Evolutionary conservation across 1,284 basidiomycete species (phyloP).

Genomic region (Entoloma clypeatum): DNA sequence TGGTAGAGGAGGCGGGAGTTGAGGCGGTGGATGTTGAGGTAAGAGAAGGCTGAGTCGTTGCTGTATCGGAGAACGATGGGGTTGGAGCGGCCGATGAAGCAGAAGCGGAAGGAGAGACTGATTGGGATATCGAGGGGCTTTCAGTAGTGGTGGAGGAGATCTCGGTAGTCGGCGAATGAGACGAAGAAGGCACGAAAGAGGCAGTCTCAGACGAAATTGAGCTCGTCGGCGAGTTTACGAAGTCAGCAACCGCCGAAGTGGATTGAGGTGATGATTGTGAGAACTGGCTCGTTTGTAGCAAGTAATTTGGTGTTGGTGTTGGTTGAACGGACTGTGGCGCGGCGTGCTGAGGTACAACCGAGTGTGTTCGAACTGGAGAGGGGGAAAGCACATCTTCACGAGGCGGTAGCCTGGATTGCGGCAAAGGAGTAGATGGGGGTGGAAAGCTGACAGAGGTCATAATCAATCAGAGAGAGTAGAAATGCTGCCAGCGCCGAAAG

Average conservation of each 20-base stretch:
- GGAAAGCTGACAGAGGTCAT: too few species aligned
- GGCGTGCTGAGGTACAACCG: slow-evolving; percentile 2
- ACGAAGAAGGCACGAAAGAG: slow-evolving; percentile 1
- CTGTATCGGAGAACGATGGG: slow-evolving; percentile 1
- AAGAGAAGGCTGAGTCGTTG: slow-evolving; percentile 11
- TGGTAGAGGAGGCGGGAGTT: slow-evolving; percentile 19
- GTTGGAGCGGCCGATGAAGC: not conserved
- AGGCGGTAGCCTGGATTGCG: slow-evolving; percentile 12
- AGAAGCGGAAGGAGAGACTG: slow-evolving; percentile 2
- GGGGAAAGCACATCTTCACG: slow-evolving; percentile 2
- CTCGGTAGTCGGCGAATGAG: not conserved
- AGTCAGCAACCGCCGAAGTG: not conserved
- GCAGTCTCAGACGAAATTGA: not conserved
- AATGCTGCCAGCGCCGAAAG: too few species aligned
- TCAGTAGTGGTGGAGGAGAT: not conserved
- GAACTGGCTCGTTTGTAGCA: slow-evolving; percentile 14
- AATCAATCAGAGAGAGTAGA: too few species aligned
- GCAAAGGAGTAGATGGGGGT: slow-evolving; percentile 8
- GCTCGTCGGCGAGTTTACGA: too few species aligned
- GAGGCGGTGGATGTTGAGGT: slow-evolving; percentile 18
- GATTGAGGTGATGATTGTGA: slow-evolving; percentile 4
- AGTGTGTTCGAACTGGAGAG: slow-evolving; percentile 1
- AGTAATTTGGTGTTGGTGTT: not conserved
- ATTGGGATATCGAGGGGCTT: slow-evolving; percentile 4
- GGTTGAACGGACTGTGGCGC: slow-evolving; percentile 14